Conservation (phyloP, 1,139 yeast genomes). For the Pichia cactophila region DNA sequence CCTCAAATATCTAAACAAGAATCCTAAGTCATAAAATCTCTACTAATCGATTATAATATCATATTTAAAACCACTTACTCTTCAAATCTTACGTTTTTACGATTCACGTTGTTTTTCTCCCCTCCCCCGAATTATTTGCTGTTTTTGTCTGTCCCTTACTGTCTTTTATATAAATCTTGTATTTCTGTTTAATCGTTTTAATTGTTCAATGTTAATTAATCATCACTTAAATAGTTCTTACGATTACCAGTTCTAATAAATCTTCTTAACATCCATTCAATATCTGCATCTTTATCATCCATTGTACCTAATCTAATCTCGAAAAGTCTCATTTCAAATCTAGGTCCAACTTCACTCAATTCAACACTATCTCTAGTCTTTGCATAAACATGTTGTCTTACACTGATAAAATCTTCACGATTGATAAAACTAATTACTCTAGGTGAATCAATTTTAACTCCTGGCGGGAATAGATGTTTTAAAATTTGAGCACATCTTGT, state of each 20-base stretch:
- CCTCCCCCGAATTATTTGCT: not conserved
- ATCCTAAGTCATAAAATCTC: not conserved
- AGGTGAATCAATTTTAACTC: conserved; percentile 83
- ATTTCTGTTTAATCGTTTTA: not conserved
- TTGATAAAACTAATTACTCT: conserved; percentile 89
- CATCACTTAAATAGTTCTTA: conserved; percentile 63
- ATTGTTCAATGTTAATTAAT: not conserved
- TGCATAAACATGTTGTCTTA: conserved; percentile 91
- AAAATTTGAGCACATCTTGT: conserved; percentile 71
- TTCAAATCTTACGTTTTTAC: not conserved
- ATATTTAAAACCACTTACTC: not conserved
- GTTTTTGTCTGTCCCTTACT: not conserved
- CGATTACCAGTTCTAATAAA: conserved; percentile 92
- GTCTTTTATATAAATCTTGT: not conserved
- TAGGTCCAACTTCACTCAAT: conserved; percentile 94
- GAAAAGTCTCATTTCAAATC: conserved; percentile 91
- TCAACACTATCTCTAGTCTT: conserved; percentile 85
- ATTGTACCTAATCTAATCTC: conserved; percentile 84
- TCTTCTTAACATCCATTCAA: conserved; percentile 92
- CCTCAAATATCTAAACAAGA: not conserved
- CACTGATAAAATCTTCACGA: conserved; percentile 83
- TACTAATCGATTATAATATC: not conserved
- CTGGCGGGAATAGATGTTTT: conserved; percentile 92
- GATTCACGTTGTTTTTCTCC: conserved; percentile 2
- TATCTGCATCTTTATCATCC: conserved; percentile 95